Evolutionary conservation across 768 basidiomycete genomes (phyloP), one percentile per base, ranked within the genome.

Genomic region (Rhizopogon rudus): DNA sequence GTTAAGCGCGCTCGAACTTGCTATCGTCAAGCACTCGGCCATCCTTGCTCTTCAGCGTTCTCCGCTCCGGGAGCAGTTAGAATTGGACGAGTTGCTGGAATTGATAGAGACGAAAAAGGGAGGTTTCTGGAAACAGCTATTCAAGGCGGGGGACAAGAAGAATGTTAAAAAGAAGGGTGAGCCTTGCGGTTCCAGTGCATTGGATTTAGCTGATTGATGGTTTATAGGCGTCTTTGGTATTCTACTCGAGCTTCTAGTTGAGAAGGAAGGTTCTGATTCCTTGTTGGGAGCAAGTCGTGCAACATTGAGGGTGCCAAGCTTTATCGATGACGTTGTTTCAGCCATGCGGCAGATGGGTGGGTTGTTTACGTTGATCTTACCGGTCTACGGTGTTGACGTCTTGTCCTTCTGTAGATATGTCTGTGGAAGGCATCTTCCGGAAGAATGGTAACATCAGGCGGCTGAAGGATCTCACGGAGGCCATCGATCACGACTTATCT

Each of bases 281-380:
- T 73, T 93, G 60, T 83, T 91, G 51, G 97, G 96, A 17, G 91
- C 92, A 22, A 91, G 93, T 6, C 82, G 90, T 37, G 85, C 82
- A 37, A 83, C 92, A 6, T 65, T 99, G 59, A 80, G 92, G 61
- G 87, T 99, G 20, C 97, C 97, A 13, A 98, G 93, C 70, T 98
- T 99, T 68, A 91, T 99, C 55, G 97, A 99, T 68, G 97, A 99
- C 65, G 92, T 97, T 56, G 84, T 99, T 44, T 96, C 93, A 50
- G 94, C 97, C 10, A 98, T 99, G 97, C 81, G 90, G 66, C 95
- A 98, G 70, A 98, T 98, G 97, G 96, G 96, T 97, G 54, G 60
- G 88, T 53, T 37, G 42, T 35, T 28, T 13, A 39, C 17, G 29
- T 52, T 56, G 20, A 58, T 42, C 45, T 37, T 35, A 52, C 29